Evolutionary conservation across 768 basidiomycete genomes (phyloP), one percentile per base, ranked within the genome.

Genomic region (Panaeolus papilionaceus): DNA sequence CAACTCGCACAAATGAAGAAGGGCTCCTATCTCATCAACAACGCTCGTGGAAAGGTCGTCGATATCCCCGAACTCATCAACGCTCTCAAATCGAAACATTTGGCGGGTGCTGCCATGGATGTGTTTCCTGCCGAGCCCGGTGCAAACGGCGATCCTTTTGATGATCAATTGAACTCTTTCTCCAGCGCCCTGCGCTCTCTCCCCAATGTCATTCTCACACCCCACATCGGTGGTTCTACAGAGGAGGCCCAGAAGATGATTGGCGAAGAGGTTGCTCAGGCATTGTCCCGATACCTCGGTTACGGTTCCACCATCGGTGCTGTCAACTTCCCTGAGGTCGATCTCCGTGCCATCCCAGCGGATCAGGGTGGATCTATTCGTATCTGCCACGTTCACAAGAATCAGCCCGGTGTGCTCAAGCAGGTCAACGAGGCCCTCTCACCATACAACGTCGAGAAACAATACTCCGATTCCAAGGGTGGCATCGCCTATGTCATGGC

Each of bases 271-370:
- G 98, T 99, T 61, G 88, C 94, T 4, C 85, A 87, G 39, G 89
- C 96, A 2, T 82, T 99, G 49, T 84, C 86, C 26, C 91, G 96
- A 65, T 99, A 98, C 80, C 89, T 99, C 77, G 92, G 91, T 79
- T 95, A 91, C 75, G 98, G 98, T 63, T 91, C 95, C 28, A 93
- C 94, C 3, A 68, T 95, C 66, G 95, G 96, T 61, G 91, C 95
- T 3, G 98, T 99, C 84, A 99, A 99, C 84, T 98, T 99, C 89
- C 97, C 98, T 62, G 97, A 98, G 81, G 96, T 99, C 73, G 95
- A 97, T 81, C 84, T 99, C 45, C 92, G 97, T 67, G 90, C 95
- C 64, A 97, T 99, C 77, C 89, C 91, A 10, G 87, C 89, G 2
- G 93, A 95, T 70, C 92, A 96, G 75, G 87, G 86, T 62, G 86